phyloP scores from a whole-genome alignment of 257 asterid species.

The Solanum sejunctum region DNA sequence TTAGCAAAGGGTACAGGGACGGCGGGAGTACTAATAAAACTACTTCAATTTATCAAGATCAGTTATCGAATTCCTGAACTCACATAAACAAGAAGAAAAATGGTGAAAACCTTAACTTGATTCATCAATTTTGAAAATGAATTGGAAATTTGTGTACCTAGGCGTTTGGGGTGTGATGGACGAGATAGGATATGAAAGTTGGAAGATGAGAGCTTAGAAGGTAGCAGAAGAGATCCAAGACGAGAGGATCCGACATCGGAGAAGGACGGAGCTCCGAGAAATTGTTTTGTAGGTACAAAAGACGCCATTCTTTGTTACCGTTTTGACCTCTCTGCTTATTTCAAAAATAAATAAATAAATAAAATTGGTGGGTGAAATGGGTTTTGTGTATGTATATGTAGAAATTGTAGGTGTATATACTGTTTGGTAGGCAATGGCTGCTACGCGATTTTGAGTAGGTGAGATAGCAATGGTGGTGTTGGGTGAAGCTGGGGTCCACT shows the following conservation, averaged over 20 bases:
- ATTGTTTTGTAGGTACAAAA: slow-evolving; percentile 39
- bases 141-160: slow-evolving; percentile 23
- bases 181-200: slow-evolving; percentile 42
- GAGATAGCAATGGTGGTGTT: background rate
- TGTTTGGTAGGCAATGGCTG: background rate
- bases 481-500: background rate
- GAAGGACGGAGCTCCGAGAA: slow-evolving; percentile 47
- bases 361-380: background rate
- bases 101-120: background rate
- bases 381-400: background rate
- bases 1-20: no score
- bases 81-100: background rate
- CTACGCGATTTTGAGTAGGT: background rate
- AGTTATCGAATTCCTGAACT: background rate
- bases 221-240: slow-evolving; percentile 46
- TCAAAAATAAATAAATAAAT: background rate
- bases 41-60: background rate
- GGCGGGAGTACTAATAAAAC: background rate
- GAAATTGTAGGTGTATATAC: background rate
- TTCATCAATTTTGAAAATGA: background rate
- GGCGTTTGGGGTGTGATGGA: slow-evolving; percentile 43
- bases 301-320: slow-evolving; percentile 35
- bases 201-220: slow-evolving; percentile 23
- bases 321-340: background rate
- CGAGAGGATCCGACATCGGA: slow-evolving; percentile 25